A percentile compares a stretch with the other conserved stretches of the same genome.
Evolutionary conservation across 2,329 filamentous ascomycete genomes (phyloP).

Genomic region (Rhynchosporium secalis): DNA sequence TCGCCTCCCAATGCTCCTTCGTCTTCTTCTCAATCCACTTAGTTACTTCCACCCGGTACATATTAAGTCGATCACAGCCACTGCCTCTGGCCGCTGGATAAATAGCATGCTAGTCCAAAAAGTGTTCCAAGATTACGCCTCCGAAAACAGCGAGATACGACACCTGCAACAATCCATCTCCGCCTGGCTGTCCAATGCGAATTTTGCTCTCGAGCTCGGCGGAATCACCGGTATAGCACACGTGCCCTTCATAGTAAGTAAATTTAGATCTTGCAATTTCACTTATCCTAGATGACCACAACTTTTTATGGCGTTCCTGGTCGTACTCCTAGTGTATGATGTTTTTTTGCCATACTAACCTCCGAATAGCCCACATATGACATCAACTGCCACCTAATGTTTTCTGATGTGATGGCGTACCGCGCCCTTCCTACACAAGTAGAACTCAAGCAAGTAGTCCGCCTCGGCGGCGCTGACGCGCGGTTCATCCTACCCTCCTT

Average conservation of each 20-base stretch:
- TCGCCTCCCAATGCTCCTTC: slow-evolving; percentile 50
- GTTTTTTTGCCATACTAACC: too few relatives aligned
- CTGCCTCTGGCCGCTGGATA: slow-evolving; percentile 52
- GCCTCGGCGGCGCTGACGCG: slow-evolving; percentile 52
- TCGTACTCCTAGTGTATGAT: too few relatives aligned
- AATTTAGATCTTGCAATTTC: too few relatives aligned
- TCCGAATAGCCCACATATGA: slow-evolving; percentile 43
- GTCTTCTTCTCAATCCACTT: slow-evolving; percentile 49
- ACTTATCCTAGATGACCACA: too few relatives aligned
- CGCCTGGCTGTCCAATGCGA: slow-evolving; percentile 52
- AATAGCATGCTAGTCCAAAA: slow-evolving; percentile 48
- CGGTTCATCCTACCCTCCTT: slow-evolving; percentile 50
- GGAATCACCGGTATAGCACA: slow-evolving; percentile 47
- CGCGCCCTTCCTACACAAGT: slow-evolving; percentile 46
- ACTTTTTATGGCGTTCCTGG: too few relatives aligned
- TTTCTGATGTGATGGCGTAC: slow-evolving; percentile 52
- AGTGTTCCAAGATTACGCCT: slow-evolving; percentile 51
- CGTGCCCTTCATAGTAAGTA: slow-evolving; percentile 46
- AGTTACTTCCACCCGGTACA: slow-evolving; percentile 54
- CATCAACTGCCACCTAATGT: slow-evolving; percentile 47
- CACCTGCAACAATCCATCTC: slow-evolving; percentile 49
- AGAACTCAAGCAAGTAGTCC: slow-evolving; percentile 49
- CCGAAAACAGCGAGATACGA: slow-evolving; percentile 46
- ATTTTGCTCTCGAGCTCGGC: slow-evolving; percentile 51
- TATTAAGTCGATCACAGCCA: slow-evolving; percentile 51